Conservation (phyloP, 2,329 filamentous ascomycete species). For the Sporothrix luriei region DNA sequence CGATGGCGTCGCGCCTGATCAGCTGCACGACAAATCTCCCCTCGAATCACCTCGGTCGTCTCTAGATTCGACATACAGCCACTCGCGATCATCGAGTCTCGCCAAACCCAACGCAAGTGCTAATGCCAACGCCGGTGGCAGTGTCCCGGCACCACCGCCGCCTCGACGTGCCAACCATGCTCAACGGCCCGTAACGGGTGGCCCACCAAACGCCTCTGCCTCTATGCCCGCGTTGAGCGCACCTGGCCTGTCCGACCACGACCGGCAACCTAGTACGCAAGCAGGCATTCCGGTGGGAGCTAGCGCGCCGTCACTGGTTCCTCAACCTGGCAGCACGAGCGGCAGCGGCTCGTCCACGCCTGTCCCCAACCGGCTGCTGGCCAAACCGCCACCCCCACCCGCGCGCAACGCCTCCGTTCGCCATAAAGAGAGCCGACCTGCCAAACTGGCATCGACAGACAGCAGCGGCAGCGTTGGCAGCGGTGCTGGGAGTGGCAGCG, state of each 20-base stretch:
- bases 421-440: conserved; percentile 34
- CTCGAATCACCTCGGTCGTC: conserved; percentile 51
- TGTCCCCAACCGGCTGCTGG: conserved; percentile 6
- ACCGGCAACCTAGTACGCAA: conserved; percentile 18
- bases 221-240: conserved; percentile 16
- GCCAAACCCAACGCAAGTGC: conserved; percentile 38
- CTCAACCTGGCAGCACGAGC: conserved; percentile 34
- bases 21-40: conserved; percentile 35
- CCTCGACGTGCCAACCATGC: conserved; percentile 53
- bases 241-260: conserved; percentile 24
- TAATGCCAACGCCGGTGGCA: conserved; percentile 32
- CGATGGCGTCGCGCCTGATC: not conserved
- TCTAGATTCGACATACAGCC: conserved; percentile 53
- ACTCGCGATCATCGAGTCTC: conserved; percentile 48
- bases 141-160: conserved; percentile 57
- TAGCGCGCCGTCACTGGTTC: conserved; percentile 11
- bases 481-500: conserved; percentile 35
- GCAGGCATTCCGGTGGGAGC: not conserved
- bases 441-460: conserved; percentile 37
- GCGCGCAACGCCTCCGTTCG: conserved; percentile 42
- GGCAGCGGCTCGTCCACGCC: conserved; percentile 16
- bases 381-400: conserved; percentile 45
- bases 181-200: conserved; percentile 40
- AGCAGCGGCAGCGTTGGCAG: conserved; percentile 36
- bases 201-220: not conserved